Percentiles rank a stretch among this genome's conserved stretches.
Evolutionary conservation across 2,329 filamentous ascomycete genomes (phyloP).

Genomic region (Aspergillus fumigatus): DNA sequence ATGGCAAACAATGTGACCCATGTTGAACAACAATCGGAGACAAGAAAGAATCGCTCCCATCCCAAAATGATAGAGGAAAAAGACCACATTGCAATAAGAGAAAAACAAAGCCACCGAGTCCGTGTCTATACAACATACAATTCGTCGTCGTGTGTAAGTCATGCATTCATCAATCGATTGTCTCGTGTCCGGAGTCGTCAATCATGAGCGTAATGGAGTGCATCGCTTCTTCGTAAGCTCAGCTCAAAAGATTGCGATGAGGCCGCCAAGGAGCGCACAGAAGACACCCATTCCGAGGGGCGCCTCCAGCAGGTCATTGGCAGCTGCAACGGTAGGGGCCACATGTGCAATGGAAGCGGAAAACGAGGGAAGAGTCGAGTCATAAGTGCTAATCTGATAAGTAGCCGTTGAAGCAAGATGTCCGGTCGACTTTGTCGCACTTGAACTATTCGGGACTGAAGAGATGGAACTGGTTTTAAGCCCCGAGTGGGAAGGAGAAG

Average conservation of each 20-base stretch:
- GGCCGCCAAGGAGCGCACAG: constrained; percentile 20
- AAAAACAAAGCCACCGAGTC: not conserved
- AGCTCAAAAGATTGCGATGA: constrained; percentile 18
- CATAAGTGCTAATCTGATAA: constrained; percentile 1
- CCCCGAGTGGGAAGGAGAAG: constrained; percentile 44
- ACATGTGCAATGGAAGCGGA: constrained; percentile 6
- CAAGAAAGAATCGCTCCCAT: not conserved
- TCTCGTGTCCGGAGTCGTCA: not conserved
- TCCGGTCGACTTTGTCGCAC: not conserved
- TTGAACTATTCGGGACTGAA: constrained; percentile 7
- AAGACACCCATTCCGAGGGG: constrained; percentile 15
- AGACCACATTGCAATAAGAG: not conserved
- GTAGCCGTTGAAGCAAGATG: constrained; percentile 6
- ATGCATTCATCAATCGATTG: not conserved
- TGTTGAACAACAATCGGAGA: not conserved
- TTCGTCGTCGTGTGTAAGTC: not conserved
- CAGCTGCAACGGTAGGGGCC: constrained; percentile 18
- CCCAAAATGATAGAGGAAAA: not conserved
- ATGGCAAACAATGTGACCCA: not conserved
- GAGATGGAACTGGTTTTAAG: constrained; percentile 31
- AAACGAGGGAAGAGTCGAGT: constrained; percentile 1
- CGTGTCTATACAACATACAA: not conserved
- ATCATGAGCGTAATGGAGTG: constrained; percentile 9
- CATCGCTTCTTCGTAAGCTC: not conserved
- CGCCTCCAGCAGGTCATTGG: constrained; percentile 8